Conservation (phyloP, 2,329 filamentous ascomycete genomes). For the Beauveria varroae region DNA sequence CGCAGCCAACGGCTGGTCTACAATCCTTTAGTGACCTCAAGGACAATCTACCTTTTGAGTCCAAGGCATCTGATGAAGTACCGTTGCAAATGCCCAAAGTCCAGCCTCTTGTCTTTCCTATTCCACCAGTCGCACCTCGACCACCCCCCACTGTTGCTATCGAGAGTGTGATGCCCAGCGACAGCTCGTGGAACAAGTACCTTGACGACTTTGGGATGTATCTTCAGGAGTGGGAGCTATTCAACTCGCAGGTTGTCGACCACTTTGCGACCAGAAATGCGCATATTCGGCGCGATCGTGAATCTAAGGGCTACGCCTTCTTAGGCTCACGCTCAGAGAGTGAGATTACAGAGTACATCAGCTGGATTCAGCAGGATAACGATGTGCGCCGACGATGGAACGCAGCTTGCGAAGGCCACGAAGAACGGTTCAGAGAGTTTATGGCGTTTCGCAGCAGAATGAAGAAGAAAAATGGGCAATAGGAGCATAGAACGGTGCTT, state of each 20-base stretch:
- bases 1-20: slow-evolving; percentile 39
- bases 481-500: no score
- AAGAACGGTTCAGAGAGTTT: slow-evolving; percentile 50
- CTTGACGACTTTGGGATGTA: slow-evolving; percentile 46
- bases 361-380: slow-evolving; percentile 57
- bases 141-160: slow-evolving; percentile 37
- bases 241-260: slow-evolving; percentile 45
- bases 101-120: slow-evolving; percentile 37
- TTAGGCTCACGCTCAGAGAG: slow-evolving; percentile 33
- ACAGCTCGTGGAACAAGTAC: slow-evolving; percentile 42
- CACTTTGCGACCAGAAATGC: slow-evolving; percentile 48
- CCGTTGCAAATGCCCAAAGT: slow-evolving; percentile 28
- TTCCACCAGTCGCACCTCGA: slow-evolving; percentile 41
- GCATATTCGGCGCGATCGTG: slow-evolving; percentile 30
- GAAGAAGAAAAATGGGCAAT: slow-evolving; percentile 18
- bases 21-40: slow-evolving; percentile 49
- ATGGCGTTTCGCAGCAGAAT: slow-evolving; percentile 39
- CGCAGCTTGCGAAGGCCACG: slow-evolving; percentile 52
- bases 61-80: slow-evolving; percentile 36
- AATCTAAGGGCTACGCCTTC: slow-evolving; percentile 38
- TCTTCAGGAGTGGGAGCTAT: slow-evolving; percentile 40
- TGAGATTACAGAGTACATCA: slow-evolving; percentile 51
- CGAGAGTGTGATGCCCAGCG: slow-evolving; percentile 35
- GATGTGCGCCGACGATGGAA: slow-evolving; percentile 54
- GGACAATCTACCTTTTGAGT: slow-evolving; percentile 50